Evolutionary conservation across 202 grass and related monocot species (phyloP).

Genomic region (Brachypodium distachyon): DNA sequence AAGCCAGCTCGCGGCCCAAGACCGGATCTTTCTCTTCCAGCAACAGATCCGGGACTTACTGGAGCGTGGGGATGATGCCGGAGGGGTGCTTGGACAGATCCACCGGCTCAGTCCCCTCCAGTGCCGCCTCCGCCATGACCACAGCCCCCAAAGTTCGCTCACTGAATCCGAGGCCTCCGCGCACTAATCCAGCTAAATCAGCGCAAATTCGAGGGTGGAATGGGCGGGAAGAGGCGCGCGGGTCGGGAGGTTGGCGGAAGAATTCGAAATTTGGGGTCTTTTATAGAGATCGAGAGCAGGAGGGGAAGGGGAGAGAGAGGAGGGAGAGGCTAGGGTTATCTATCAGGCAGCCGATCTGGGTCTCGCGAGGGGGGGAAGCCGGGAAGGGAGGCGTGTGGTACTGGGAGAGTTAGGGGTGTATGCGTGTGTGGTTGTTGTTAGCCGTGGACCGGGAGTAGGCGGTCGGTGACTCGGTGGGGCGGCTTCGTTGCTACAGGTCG

Average conservation of each 20-base stretch:
- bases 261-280: slow-evolving; percentile 57
- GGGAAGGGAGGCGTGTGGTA: background rate
- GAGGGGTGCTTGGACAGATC: slow-evolving; percentile 85
- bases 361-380: background rate
- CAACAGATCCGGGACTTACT: slow-evolving; percentile 54
- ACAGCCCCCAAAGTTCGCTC: background rate
- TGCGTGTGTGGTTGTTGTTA: background rate
- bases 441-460: background rate
- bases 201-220: background rate
- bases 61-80: slow-evolving; percentile 88
- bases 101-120: slow-evolving; percentile 80
- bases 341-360: too few relatives aligned
- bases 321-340: slow-evolving; percentile 29
- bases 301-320: background rate
- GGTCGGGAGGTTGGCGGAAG: background rate
- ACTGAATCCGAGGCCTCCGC: background rate
- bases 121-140: slow-evolving; percentile 47
- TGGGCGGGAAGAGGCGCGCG: slow-evolving; percentile 28
- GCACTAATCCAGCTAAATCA: slow-evolving; percentile 3
- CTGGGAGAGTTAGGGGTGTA: background rate
- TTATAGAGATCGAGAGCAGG: slow-evolving; percentile 59
- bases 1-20: background rate
- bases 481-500: background rate
- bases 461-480: background rate
- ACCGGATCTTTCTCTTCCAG: background rate